A percentile compares a stretch with the other conserved stretches of the same genome.
phyloP scores from a whole-genome alignment of 306 rosid species.

The Styphnolobium japonicum region DNA sequence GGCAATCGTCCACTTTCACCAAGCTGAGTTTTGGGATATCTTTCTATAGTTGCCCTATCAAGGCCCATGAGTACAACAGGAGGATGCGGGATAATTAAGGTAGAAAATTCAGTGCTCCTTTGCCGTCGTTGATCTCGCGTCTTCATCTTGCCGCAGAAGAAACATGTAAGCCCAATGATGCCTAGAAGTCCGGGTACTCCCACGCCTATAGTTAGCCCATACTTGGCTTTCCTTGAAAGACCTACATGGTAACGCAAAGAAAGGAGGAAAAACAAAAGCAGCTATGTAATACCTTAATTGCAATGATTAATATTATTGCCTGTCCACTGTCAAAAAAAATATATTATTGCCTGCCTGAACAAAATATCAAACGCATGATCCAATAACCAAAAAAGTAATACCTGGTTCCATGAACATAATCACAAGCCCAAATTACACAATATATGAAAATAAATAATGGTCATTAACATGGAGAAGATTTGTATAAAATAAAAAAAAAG shows the following conservation, averaged over 20 bases:
- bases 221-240: slow-evolving; percentile 46
- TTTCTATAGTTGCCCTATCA: slow-evolving; percentile 52
- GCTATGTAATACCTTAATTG: background rate
- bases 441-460: too few relatives aligned
- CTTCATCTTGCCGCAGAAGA: slow-evolving; percentile 22
- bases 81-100: background rate
- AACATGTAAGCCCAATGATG: slow-evolving; percentile 32
- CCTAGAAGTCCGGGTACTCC: slow-evolving; percentile 50
- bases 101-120: background rate
- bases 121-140: background rate
- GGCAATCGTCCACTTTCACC: slow-evolving; percentile 62
- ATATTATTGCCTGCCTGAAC: too few relatives aligned
- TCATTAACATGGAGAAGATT: too few relatives aligned
- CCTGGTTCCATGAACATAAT: too few relatives aligned
- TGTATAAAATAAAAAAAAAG: too few relatives aligned
- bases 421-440: too few relatives aligned
- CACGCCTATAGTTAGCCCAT: slow-evolving; percentile 47
- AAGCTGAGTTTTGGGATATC: slow-evolving; percentile 51
- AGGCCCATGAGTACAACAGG: slow-evolving; percentile 37
- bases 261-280: background rate
- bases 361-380: too few relatives aligned
- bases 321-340: too few relatives aligned
- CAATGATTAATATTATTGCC: too few relatives aligned
- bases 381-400: too few relatives aligned
- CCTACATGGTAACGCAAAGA: slow-evolving; percentile 4